Conservation (phyloP, 2,329 filamentous ascomycete species). For the Nigrospora osmanthi region DNA sequence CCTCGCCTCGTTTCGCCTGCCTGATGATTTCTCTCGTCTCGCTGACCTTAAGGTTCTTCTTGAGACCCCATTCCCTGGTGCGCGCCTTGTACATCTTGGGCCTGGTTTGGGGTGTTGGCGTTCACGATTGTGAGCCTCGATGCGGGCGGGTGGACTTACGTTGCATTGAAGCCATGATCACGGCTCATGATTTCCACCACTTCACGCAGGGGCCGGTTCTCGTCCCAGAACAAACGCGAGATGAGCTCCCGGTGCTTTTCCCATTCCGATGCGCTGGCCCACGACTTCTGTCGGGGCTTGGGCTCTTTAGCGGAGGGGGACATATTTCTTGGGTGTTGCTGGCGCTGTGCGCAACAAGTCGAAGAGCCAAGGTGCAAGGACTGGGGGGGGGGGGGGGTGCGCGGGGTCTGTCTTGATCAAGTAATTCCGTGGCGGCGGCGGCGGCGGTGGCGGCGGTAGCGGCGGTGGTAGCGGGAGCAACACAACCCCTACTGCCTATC, state of each 20-base stretch:
- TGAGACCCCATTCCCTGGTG: slow-evolving; percentile 4
- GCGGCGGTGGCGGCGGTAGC: too few species aligned
- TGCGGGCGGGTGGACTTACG: slow-evolving; percentile 2
- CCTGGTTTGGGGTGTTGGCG: neutral
- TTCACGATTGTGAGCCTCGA: neutral
- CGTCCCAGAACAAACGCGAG: slow-evolving; percentile 3
- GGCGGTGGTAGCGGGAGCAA: too few species aligned
- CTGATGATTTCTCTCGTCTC: slow-evolving; percentile 5
- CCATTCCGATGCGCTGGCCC: slow-evolving; percentile 6
- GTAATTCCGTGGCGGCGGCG: too few species aligned
- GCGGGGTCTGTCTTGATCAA: too few species aligned
- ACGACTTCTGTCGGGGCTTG: slow-evolving; percentile 1
- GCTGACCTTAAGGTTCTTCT: slow-evolving; percentile 6
- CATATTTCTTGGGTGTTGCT: too few species aligned
- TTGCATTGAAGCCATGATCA: slow-evolving; percentile 5
- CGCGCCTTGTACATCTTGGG: slow-evolving; percentile 6
- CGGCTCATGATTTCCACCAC: slow-evolving; percentile 5
- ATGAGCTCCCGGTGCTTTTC: slow-evolving; percentile 4
- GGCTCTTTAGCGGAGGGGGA: too few species aligned
- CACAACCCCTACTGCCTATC: too few species aligned
- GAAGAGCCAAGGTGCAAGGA: too few species aligned
- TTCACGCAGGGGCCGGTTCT: slow-evolving; percentile 4
- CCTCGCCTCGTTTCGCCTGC: slow-evolving; percentile 2
- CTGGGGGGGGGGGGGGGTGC: too few species aligned
- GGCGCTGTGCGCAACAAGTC: too few species aligned